phyloP scores from a whole-genome alignment of 257 asterid genomes.

The Petrea volubilis region DNA sequence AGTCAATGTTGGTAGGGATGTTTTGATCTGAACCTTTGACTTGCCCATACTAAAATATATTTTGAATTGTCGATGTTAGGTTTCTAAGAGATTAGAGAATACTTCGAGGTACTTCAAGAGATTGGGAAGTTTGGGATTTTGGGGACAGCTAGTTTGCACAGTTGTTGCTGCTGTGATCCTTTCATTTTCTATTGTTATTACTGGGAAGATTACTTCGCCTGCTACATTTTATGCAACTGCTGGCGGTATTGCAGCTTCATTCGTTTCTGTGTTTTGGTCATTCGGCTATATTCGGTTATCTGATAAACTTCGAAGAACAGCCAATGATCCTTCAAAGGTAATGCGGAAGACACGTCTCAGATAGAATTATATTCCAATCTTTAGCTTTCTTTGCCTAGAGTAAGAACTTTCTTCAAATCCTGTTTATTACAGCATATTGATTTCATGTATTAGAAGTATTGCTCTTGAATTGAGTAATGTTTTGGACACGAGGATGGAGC shows the following conservation, averaged over 20 bases:
- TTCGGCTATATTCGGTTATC: conserved; percentile 89
- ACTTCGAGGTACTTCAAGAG: conserved; percentile 88
- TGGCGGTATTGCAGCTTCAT: conserved; percentile 92
- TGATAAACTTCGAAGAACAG: conserved; percentile 77
- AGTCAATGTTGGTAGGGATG: background rate
- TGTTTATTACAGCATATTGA: background rate
- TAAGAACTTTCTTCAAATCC: background rate
- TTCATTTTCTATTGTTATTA: conserved; percentile 71
- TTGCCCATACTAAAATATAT: background rate
- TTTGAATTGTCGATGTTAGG: conserved; percentile 43
- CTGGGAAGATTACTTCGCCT: conserved; percentile 88
- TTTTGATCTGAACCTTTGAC: conserved; percentile 6
- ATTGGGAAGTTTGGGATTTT: conserved; percentile 92
- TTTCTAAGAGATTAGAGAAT: conserved; percentile 79
- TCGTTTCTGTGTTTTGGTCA: conserved; percentile 93
- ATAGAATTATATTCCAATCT: background rate
- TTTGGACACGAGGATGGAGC: background rate
- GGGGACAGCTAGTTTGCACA: conserved; percentile 93
- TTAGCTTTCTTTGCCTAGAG: background rate
- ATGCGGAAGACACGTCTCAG: background rate
- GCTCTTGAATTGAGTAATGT: conserved; percentile 17
- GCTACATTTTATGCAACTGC: conserved; percentile 88
- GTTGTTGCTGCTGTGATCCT: conserved; percentile 86
- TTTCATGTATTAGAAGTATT: background rate
- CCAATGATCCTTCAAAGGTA: conserved; percentile 95